phyloP scores from a whole-genome alignment of 441 rosid genomes.

The Codiaeum variegatum region DNA sequence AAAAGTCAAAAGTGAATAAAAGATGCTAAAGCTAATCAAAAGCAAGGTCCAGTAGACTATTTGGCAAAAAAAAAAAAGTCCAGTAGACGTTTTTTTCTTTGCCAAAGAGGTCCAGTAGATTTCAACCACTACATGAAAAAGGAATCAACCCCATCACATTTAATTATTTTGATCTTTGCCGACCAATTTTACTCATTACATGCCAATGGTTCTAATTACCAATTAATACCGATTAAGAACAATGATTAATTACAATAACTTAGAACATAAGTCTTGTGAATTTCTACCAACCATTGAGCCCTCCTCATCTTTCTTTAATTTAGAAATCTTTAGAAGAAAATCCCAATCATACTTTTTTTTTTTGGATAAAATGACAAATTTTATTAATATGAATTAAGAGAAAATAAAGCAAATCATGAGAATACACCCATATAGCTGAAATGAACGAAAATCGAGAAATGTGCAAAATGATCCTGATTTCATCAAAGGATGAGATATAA shows the following conservation, averaged over 20 bases:
- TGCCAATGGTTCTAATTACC: not conserved
- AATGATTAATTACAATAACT: constrained; percentile 2
- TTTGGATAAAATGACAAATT: no score
- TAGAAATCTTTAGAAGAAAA: not conserved
- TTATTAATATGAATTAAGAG: no score
- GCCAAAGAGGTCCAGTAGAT: not conserved
- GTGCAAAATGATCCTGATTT: no score
- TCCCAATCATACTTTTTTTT: not conserved
- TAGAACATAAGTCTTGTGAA: constrained; percentile 9
- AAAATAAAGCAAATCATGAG: no score
- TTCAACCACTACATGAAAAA: not conserved
- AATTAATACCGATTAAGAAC: not conserved
- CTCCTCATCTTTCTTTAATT: not conserved
- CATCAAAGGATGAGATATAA: no score
- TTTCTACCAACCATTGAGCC: constrained; percentile 10
- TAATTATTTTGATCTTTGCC: not conserved
- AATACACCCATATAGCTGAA: no score
- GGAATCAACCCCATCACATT: not conserved
- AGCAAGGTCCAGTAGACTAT: no score
- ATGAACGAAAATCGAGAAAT: no score
- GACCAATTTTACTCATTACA: not conserved
- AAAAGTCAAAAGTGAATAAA: no score
- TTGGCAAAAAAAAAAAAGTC: no score
- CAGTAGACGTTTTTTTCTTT: no score
- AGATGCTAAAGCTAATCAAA: no score